Evolutionary conservation across 495 filamentous ascomycete species (phyloP), one percentile per base, ranked within the genome.

Genomic region (Tuber umbilicatum): DNA sequence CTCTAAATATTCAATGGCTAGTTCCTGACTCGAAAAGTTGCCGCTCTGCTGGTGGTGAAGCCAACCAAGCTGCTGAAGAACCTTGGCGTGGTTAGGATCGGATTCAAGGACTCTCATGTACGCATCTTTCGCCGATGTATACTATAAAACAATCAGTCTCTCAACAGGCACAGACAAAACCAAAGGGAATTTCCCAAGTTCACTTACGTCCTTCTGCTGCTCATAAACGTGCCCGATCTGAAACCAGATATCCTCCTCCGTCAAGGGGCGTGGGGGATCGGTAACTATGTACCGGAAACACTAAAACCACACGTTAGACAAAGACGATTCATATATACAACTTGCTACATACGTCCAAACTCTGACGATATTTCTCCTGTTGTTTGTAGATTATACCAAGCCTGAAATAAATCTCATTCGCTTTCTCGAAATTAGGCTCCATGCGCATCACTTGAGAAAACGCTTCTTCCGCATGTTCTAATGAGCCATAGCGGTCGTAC

Each of bases 361-460:
- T 97, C 79, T 94, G 89, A 60, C 87, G 87, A 81, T 95, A 99
- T 84, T 98, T 98, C 74, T 94, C 91, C 82, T 98, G 96, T 75
- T 97, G 94, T 83, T 99, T 99, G 86, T 98, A 98, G 69, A 99
- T 98, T 85, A 99, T 99, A 38, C 95, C 95, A 55, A 99, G 87
- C 23, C 95, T 90, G 85, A 99, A 99, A 84, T 98, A 99, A 73
- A 99, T 97, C 82, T 99, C 95, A 81, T 98, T 98, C 70, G 95
- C 94, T 87, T 99, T 99, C 82, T 99, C 95, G 75, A 98, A 99
- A 80, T 94, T 90, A 2, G 95, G 95, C 72, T 95, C 91, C 94
- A 99, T 99, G 75, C 92, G 90, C 95, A 99, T 98, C 73, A 99
- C 95, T 81, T 99, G 93, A 5, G 95, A 97, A 83, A 98, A 98